Evolutionary conservation across 306 rosid genomes (phyloP), one percentile per base, ranked within the genome.

Genomic region (Cucurbita moschata): DNA sequence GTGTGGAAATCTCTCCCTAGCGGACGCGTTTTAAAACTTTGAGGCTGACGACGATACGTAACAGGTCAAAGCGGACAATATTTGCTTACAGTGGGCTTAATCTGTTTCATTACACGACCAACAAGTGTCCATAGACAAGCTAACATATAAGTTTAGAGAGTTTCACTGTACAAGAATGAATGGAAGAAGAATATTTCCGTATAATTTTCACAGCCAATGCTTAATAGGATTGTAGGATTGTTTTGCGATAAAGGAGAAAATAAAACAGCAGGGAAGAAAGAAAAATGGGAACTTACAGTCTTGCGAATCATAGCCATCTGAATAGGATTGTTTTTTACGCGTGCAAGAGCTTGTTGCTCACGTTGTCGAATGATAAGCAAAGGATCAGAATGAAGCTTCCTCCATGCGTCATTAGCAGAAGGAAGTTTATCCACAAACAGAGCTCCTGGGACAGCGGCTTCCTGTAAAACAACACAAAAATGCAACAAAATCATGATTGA

Each of bases 351-450:
- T 44, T 90, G 91, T 80, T 94, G 98, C 82, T 94, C 98, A 0
- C 97, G 89, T 85, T 90, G 96, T 18, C 97, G 89, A 76, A 90
- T 94, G 88, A 94, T 94, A 61, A 90, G 97, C 87, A 90, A 78
- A 14, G 98, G 98, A 61, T 94, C 98, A 6, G 96, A 85, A 78
- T 94, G 97, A 13, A 94, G 95, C 78, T 91, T 94, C 81, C 99
- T 90, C 99, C 99, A 94, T 44, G 89, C 71, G 79, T 94, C 99
- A 80, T 91, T 94, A 5, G 99, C 91, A 53, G 96, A 94, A 0
- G 90, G 98, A 76, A 96, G 92, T 83, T 91, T 91, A 5, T 94
- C 97, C 71, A 85, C 99, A 51, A 94, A 94, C 59, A 94, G 73
- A 43, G 99, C 97, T 67, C 99, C 97, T 4, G 88, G 99, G 38